Conservation (phyloP, 768 basidiomycete species). For the Podaxis rugospora region DNA sequence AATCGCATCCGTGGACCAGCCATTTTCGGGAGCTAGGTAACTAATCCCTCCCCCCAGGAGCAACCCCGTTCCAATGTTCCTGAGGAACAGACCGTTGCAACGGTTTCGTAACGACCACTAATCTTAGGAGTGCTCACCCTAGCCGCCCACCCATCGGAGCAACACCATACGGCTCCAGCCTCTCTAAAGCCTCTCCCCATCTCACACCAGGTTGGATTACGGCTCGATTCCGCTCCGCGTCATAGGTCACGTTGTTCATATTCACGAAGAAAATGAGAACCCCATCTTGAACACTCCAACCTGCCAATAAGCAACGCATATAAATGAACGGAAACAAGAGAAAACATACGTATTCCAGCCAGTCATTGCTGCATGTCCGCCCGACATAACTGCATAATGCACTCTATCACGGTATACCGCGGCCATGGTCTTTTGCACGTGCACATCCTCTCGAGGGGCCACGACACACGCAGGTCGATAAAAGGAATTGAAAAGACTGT, state of each 20-base stretch:
- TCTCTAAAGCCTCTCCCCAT: conserved; percentile 34
- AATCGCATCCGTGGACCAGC: conserved; percentile 35
- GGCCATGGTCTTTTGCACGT: conserved; percentile 35
- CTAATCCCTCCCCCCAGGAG: conserved; percentile 40
- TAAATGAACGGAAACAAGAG: background rate
- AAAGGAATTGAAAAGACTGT: conserved; percentile 32
- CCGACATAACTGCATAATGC: conserved; percentile 38
- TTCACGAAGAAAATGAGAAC: conserved; percentile 33
- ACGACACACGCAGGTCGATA: conserved; percentile 32
- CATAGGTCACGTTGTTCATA: conserved; percentile 35
- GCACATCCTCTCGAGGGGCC: conserved; percentile 23
- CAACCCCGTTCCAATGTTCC: conserved; percentile 38
- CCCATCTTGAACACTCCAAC: conserved; percentile 30
- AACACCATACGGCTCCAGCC: conserved; percentile 34
- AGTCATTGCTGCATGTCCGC: conserved; percentile 36
- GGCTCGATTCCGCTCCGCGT: conserved; percentile 30
- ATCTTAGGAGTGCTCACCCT: conserved; percentile 18
- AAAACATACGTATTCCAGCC: conserved; percentile 40
- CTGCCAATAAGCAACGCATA: background rate
- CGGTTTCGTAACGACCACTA: background rate
- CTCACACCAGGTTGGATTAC: conserved; percentile 38
- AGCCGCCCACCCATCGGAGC: conserved; percentile 37
- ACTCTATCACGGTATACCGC: conserved; percentile 29
- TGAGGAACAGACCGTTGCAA: conserved; percentile 9
- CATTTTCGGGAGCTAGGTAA: conserved; percentile 33